Evolutionary conservation across 148 eudicot genomes (phyloP), one percentile per base, ranked within the genome.

Genomic region (Rhododendron mucronatum): DNA sequence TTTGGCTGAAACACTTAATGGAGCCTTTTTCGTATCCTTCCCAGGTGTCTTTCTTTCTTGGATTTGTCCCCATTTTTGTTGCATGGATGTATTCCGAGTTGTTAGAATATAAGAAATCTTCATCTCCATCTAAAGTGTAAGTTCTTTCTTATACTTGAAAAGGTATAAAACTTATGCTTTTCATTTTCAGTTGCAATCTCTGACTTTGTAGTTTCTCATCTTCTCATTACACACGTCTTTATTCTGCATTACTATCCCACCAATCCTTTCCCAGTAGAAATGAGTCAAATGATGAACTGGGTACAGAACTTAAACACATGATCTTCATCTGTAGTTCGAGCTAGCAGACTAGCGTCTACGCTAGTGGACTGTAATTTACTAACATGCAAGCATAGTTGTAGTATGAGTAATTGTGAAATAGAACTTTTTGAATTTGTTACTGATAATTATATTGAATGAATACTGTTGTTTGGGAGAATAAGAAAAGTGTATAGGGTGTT

Each of bases 31-130:
- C 45, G 51, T 82, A 23, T 80, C 53, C 39, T 88, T 44, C 51
- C 2, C 91, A 96, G 98, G 97, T 96, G 78, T 95, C 99, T 55
- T 95, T 96, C 90, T 84, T 96, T 88, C 96, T 96, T 86, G 99
- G 97, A 85, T 83, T 95, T 86, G 91, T 95, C 81, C 99, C 99
- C 23, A 82, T 90, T 37, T 87, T 95, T 84, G 92, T 95, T 73
- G 94, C 97, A 83, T 96, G 99, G 99, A 83, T 94, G 75, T 95
- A 94, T 90, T 89, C 99, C 30, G 99, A 96, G 88, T 90, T 92
- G 85, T 91, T 95, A 90, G 98, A 96, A 85, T 92, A 92, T 90
- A 95, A 87, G 90, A 96, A 90, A 90, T 85, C 94, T 87, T 89
- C 92, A 71, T 87, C 92, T 61, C 91, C 86, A 84, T 87, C 97